Percentiles rank a stretch among this genome's conserved stretches.
phyloP scores from a whole-genome alignment of 169 alveolate genomes.

The Miamiensis avidus region DNA sequence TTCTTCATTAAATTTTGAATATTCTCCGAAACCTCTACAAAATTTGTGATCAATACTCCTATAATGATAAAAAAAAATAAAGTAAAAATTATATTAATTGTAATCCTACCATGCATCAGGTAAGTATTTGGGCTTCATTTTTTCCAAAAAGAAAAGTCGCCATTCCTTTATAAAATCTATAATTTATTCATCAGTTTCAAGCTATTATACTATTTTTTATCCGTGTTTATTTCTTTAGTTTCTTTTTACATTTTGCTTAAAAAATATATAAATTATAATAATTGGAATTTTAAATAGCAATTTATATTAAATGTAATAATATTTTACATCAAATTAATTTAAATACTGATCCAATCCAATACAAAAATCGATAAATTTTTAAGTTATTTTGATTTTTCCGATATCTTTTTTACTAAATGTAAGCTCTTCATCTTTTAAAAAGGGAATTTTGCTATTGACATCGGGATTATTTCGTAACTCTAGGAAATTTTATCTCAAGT shows the following conservation, averaged over 20 bases:
- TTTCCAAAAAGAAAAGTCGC: conserved; percentile 73
- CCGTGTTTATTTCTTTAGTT: conserved; percentile 54
- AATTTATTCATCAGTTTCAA: conserved; percentile 41
- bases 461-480: neutral
- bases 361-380: neutral
- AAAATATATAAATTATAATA: neutral
- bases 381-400: conserved; percentile 15
- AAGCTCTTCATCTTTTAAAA: neutral
- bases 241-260: conserved; percentile 14
- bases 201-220: conserved; percentile 37
- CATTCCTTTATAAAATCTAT: conserved; percentile 61
- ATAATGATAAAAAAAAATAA: too few relatives aligned
- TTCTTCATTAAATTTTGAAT: neutral
- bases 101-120: conserved; percentile 70
- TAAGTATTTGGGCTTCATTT: conserved; percentile 64
- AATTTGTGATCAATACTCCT: conserved; percentile 26
- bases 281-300: neutral
- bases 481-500: neutral
- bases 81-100: conserved; percentile 14
- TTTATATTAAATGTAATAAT: conserved; percentile 9
- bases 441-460: neutral
- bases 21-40: conserved; percentile 21
- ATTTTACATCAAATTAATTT: neutral
- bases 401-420: neutral
- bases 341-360: neutral